phyloP scores from a whole-genome alignment of 1,139 yeast species.

The Candida sanyaensis region DNA sequence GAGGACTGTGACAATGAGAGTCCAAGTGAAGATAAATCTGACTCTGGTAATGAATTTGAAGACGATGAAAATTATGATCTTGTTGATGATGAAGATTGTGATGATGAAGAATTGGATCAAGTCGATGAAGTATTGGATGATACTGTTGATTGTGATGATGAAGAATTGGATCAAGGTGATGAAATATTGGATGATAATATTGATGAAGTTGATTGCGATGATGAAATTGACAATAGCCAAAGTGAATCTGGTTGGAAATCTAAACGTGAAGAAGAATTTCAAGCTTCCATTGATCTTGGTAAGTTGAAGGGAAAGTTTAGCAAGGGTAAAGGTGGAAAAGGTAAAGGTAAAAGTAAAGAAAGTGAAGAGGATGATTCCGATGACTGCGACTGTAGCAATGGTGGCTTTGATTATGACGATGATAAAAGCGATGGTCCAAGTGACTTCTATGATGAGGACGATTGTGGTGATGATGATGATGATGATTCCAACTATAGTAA shows the following conservation, averaged over 20 bases:
- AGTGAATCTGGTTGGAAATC: slow-evolving; percentile 1
- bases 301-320: slow-evolving; percentile 4
- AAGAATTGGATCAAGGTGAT: neutral
- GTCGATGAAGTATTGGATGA: too few relatives aligned
- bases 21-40: too few relatives aligned
- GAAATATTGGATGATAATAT: neutral
- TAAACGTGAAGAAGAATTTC: slow-evolving; percentile 4
- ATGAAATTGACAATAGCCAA: neutral
- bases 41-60: neutral
- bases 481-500: too few relatives aligned
- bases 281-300: slow-evolving; percentile 3
- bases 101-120: neutral
- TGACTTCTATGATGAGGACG: too few relatives aligned
- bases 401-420: neutral
- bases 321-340: slow-evolving; percentile 1
- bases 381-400: neutral
- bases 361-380: neutral
- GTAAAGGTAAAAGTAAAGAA: neutral
- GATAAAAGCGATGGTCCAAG: neutral
- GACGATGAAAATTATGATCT: neutral
- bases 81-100: neutral
- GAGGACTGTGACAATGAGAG: neutral
- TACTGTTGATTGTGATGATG: too few relatives aligned
- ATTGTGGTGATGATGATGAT: too few relatives aligned
- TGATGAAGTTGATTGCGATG: neutral